Evolutionary conservation across 139 green algal species (phyloP).

Genomic region (Picochlorum sp.): DNA sequence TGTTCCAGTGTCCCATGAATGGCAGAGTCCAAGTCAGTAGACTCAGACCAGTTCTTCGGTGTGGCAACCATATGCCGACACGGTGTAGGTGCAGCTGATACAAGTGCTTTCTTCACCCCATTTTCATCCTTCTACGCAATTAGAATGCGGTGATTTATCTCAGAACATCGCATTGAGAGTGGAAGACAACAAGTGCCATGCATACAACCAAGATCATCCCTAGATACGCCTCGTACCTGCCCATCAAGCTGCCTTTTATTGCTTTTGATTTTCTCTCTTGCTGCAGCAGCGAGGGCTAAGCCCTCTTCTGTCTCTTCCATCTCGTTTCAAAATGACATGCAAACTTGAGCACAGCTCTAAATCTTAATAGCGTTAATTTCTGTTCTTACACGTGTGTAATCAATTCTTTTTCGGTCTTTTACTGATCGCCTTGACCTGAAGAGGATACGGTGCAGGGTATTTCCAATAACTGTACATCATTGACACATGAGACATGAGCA

Average conservation of each 20-base stretch:
- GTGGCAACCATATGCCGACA: constrained; percentile 55
- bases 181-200: no score
- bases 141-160: no score
- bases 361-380: no score
- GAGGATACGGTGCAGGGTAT: constrained; percentile 3
- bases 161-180: no score
- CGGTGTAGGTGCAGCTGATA: not conserved
- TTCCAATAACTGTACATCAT: constrained; percentile 4
- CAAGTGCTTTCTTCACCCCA: not conserved
- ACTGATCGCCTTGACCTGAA: not conserved
- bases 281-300: constrained; percentile 39
- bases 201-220: not conserved
- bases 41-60: constrained; percentile 39
- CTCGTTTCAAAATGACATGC: no score
- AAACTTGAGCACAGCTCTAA: no score
- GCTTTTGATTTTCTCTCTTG: constrained; percentile 46
- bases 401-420: no score
- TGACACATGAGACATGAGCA: constrained; percentile 15
- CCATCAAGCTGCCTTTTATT: constrained; percentile 39
- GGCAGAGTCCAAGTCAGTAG: constrained; percentile 29
- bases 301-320: constrained; percentile 47
- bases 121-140: not conserved
- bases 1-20: constrained; percentile 57
- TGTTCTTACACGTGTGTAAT: no score
- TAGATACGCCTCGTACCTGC: not conserved